Conservation (phyloP, 176 grass and related monocot genomes). For the Triticum monococcum region DNA sequence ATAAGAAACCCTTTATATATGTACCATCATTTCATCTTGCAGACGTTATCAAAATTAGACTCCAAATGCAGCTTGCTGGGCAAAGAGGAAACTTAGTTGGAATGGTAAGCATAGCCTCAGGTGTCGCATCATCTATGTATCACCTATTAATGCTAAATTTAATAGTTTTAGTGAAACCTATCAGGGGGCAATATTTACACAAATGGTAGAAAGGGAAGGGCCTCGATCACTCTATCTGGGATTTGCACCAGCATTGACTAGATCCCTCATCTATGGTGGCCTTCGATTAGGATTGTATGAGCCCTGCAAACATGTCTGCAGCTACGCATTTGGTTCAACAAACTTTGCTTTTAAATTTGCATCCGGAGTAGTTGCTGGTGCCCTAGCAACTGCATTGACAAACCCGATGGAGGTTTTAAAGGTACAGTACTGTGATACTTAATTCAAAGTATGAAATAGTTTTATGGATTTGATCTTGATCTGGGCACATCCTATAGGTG, state of each 20-base stretch:
- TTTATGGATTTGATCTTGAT: slow-evolving; percentile 17
- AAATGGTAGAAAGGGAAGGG: slow-evolving; percentile 76
- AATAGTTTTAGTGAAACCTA: slow-evolving; percentile 32
- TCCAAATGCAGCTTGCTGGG: slow-evolving; percentile 96
- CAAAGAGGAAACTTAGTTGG: slow-evolving; percentile 91
- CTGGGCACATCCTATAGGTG: slow-evolving; percentile 49
- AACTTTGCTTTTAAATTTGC: slow-evolving; percentile 82
- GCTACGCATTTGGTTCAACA: slow-evolving; percentile 74
- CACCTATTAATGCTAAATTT: slow-evolving; percentile 7
- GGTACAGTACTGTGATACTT: slow-evolving; percentile 38
- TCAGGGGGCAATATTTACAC: slow-evolving; percentile 72
- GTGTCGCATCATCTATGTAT: background rate
- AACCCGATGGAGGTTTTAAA: slow-evolving; percentile 91
- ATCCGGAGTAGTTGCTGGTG: slow-evolving; percentile 82
- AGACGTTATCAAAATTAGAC: slow-evolving; percentile 99
- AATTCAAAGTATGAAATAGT: background rate
- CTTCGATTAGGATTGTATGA: slow-evolving; percentile 92
- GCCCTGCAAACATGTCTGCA: slow-evolving; percentile 76
- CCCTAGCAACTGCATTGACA: slow-evolving; percentile 73
- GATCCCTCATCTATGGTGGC: slow-evolving; percentile 88
- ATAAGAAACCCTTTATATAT: slow-evolving; percentile 33
- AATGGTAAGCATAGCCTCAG: slow-evolving; percentile 57
- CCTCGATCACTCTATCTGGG: slow-evolving; percentile 79
- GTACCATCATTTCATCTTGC: slow-evolving; percentile 40
- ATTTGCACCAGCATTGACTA: slow-evolving; percentile 72